phyloP scores from a whole-genome alignment of 2,329 filamentous ascomycete species.

The Talaromyces sp. region DNA sequence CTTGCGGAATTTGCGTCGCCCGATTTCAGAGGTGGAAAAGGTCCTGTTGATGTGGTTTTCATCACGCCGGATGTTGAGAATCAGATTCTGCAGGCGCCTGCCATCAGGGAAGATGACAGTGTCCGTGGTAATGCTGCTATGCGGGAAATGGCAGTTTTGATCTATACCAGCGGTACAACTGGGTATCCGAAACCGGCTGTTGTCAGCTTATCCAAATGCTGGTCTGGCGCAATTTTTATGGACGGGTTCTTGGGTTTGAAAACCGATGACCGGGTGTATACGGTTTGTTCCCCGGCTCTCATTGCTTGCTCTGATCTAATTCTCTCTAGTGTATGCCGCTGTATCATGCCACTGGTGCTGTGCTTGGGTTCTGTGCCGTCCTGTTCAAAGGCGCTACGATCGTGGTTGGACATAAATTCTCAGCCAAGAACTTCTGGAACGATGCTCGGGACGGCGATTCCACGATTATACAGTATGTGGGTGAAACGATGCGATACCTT shows the following conservation, averaged over 20 bases:
- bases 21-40: slow-evolving; percentile 43
- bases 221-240: slow-evolving; percentile 53
- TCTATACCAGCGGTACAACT: slow-evolving; percentile 84
- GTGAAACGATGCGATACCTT: slow-evolving; percentile 81
- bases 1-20: slow-evolving; percentile 38
- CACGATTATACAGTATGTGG: slow-evolving; percentile 81
- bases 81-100: slow-evolving; percentile 51
- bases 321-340: slow-evolving; percentile 71
- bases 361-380: slow-evolving; percentile 65
- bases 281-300: slow-evolving; percentile 47
- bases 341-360: slow-evolving; percentile 75
- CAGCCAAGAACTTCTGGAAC: slow-evolving; percentile 70
- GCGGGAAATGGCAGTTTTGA: slow-evolving; percentile 65
- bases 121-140: slow-evolving; percentile 51
- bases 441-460: slow-evolving; percentile 68
- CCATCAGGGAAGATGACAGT: slow-evolving; percentile 58
- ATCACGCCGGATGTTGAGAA: slow-evolving; percentile 58
- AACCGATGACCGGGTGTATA: slow-evolving; percentile 68
- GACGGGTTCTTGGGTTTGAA: slow-evolving; percentile 57
- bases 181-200: slow-evolving; percentile 78
- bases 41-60: slow-evolving; percentile 57
- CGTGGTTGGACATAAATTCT: slow-evolving; percentile 73
- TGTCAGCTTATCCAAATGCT: slow-evolving; percentile 67
- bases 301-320: background rate
- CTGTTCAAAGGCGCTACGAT: slow-evolving; percentile 63